Evolutionary conservation across 441 rosid species (phyloP).

Genomic region (Gossypium schwendimanii): DNA sequence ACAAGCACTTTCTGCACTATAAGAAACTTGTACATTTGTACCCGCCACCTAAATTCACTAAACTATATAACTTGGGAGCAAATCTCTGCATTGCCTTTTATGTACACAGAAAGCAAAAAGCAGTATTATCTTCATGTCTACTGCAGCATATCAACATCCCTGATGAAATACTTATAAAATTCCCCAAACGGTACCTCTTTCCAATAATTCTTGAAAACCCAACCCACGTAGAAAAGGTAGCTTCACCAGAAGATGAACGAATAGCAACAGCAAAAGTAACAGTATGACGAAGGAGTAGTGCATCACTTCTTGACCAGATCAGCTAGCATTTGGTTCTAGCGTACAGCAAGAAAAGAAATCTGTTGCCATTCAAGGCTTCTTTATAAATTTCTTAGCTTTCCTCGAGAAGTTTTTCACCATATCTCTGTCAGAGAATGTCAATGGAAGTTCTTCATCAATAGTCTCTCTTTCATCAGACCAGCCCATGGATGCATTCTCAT

Average conservation of each 20-base stretch:
- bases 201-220: not conserved
- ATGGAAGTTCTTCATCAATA: conserved; percentile 71
- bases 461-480: conserved; percentile 45
- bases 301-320: not conserved
- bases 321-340: not conserved
- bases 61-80: not conserved
- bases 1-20: not conserved
- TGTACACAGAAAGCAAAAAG: not conserved
- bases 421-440: conserved; percentile 60
- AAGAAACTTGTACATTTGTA: conserved; percentile 1
- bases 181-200: not conserved
- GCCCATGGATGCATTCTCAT: conserved; percentile 25
- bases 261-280: not conserved
- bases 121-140: not conserved
- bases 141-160: not conserved
- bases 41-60: not conserved
- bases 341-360: not conserved
- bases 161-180: not conserved
- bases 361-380: conserved; percentile 20
- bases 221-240: not conserved
- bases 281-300: not conserved
- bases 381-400: conserved; percentile 45
- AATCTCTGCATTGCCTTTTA: not conserved
- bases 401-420: conserved; percentile 47
- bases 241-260: not conserved